Base-by-base conservation (phyloP, 2,329 filamentous ascomycete genomes). In the Ophiostoma fasciatum region DNA sequence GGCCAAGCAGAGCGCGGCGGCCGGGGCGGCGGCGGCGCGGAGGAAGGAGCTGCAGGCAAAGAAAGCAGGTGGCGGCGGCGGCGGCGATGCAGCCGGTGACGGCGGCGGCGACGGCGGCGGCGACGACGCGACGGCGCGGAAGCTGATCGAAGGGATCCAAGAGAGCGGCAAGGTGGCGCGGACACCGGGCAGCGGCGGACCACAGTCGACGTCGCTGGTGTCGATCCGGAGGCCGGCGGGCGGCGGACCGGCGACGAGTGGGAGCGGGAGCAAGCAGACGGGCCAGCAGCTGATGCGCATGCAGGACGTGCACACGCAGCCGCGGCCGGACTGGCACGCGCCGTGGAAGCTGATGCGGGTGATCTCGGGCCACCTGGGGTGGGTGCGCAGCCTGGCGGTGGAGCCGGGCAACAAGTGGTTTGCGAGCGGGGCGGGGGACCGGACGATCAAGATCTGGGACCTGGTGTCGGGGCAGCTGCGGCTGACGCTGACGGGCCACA, bases 401-500 rank as follows among this genome's bases (percentile, higher is more conserved):
- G 92, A 98, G 58, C 92, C 92, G 2, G 82, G 83, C 50, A 98
- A 98, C 58, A 74, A 94, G 56, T 98, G 87, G 84, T 98, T 98
- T 56, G 90, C 85, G 15, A 92, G 82, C 48, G 90, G 90, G 42
- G 85, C 88, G 7, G 92, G 88, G 37, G 90, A 98, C 55, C 70
- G 92, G 35, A 96, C 88, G 2, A 94, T 98, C 61, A 98, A 98
- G 64, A 92, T 98, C 44, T 98, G 88, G 88, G 88, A 98, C 59
- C 59, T 98, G 44, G 90, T 85, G 14, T 82, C 82, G 2, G 90
- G 92, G 1, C 74, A 71, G n/a, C 63, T 94, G 45, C 72, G 77
- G 39, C 62, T 96, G 44, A 94, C 88, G 0, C 62, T 96, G 42
- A 96, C 88, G 2, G 88, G 88, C 25, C 88, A 94, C 58, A 94